These are phyloP conservation scores for Linnemannia hyalina DNA, from an alignment of 192 early-diverging fungal genomes.

Conservation along the genomic window DNA sequence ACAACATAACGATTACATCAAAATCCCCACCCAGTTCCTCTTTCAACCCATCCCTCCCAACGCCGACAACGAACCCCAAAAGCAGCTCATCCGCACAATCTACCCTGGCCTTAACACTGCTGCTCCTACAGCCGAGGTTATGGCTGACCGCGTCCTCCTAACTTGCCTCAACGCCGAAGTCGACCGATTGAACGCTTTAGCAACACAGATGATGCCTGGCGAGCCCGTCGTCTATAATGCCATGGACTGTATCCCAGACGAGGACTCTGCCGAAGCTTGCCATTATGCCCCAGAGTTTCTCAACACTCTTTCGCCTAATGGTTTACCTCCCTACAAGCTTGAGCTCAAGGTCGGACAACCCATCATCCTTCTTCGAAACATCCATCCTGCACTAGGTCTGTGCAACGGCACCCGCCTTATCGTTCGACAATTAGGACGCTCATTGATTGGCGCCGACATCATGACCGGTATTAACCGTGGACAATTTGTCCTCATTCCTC, in stretches of 20 bases:
- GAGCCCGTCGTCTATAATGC: not conserved
- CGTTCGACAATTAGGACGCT: conserved; percentile 9
- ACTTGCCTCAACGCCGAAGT: not conserved
- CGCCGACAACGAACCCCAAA: not conserved
- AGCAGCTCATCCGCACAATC: conserved; percentile 17
- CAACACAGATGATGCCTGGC: conserved; percentile 23
- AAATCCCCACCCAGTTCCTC: conserved; percentile 13
- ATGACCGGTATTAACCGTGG: conserved; percentile 2
- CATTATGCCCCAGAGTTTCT: conserved; percentile 28
- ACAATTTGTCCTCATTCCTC: conserved; percentile 18
- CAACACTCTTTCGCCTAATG: conserved; percentile 9
- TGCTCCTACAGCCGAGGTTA: not conserved
- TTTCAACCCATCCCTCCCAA: conserved; percentile 1
- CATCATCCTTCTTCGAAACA: conserved; percentile 21
- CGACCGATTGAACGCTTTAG: conserved; percentile 15
- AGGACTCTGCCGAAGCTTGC: not conserved
- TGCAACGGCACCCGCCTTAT: conserved; percentile 37
- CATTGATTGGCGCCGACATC: conserved; percentile 21
- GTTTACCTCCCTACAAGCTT: conserved; percentile 20
- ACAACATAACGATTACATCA: conserved; percentile 3
- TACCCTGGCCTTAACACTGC: conserved; percentile 18
- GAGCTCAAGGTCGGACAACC: conserved; percentile 26
- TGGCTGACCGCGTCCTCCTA: conserved; percentile 16
- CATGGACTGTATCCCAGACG: conserved; percentile 18
- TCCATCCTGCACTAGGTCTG: conserved; percentile 5